A percentile compares a stretch with the other conserved stretches of the same genome.
These are phyloP conservation scores for Boehmeria nivea DNA, from an alignment of 306 rosid species.

Conservation along the genomic window DNA sequence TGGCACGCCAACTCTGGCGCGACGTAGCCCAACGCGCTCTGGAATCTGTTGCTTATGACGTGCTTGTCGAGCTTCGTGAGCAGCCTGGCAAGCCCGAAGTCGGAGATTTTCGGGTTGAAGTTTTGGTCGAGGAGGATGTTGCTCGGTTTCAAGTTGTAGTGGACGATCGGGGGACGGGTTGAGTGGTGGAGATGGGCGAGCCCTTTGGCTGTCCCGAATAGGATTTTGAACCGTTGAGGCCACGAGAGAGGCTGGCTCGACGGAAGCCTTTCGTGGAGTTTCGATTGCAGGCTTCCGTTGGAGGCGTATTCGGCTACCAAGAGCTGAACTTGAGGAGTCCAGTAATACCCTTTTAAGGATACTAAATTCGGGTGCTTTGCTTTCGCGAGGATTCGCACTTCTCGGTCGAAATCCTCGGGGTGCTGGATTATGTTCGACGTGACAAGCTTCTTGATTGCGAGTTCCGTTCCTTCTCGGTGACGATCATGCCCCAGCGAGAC, in stretches of 20 bases:
- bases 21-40: conserved; percentile 68
- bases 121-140: conserved; percentile 69
- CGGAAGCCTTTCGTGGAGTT: conserved; percentile 56
- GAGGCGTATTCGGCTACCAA: conserved; percentile 60
- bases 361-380: conserved; percentile 67
- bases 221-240: conserved; percentile 61
- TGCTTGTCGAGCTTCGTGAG: conserved; percentile 58
- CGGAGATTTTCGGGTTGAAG: conserved; percentile 56
- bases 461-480: too few relatives aligned
- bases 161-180: conserved; percentile 56
- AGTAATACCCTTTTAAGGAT: conserved; percentile 63
- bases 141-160: conserved; percentile 78
- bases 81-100: conserved; percentile 67
- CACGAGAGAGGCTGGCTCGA: conserved; percentile 61
- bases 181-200: conserved; percentile 73
- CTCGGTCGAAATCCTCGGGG: conserved; percentile 70
- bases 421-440: conserved; percentile 53
- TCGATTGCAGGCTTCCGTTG: conserved; percentile 63
- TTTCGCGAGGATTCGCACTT: conserved; percentile 61
- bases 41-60: conserved; percentile 60
- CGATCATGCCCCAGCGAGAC: conserved; percentile 49
- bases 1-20: conserved; percentile 87
- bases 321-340: conserved; percentile 71
- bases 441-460: conserved; percentile 67
- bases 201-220: conserved; percentile 74